Evolutionary conservation across 2,329 filamentous ascomycete genomes (phyloP), one percentile per base, ranked within the genome.

Genomic region (Curvularia sp.): DNA sequence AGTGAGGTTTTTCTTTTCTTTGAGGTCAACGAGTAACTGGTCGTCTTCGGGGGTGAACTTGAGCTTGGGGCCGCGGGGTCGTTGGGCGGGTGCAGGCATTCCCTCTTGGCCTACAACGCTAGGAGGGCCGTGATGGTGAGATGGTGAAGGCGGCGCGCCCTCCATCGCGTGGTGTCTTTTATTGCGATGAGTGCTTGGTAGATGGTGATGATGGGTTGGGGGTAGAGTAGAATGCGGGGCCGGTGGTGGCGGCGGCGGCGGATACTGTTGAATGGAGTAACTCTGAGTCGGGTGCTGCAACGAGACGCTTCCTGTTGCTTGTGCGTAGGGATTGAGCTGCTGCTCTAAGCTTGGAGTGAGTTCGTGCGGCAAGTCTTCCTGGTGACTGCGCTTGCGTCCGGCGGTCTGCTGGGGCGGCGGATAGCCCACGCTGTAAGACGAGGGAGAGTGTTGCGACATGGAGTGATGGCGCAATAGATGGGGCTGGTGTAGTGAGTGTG

Each of bases 41-140:
- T 97, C 93, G 74, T 97, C 93, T 76, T 96, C 93, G 9, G 91
- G 88, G 0, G 93, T 97, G 74, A 97, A 97, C 78, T 97, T 97
- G 67, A 96, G 83, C 79, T 97, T 97, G 6, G 93, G 93, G 3
- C 92, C 92, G 59, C 91, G 87, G 9, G 93, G 93, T 68, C 90
- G 83, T 51, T 89, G 86, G 42, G 92, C 93, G 53, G 93, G 93
- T 39, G 85, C 79, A 13, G 93, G 93, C 93, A 97, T 97, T 49
- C 93, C 93, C 42, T 85, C 88, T 73, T 93, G 89, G 41, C 92
- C 92, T 50, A 97, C 92, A 45, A 96, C 89, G 70, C 89, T 95
- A n/a, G 91, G 90, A 30, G 90, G 89, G 8, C 90, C 84, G 80
- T 79, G 86, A 78, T 71, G 73, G 47, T 72, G 74, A 49, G 62